Evolutionary conservation across 169 alveolate genomes (phyloP), one percentile per base, ranked within the genome.

Genomic region (Pseudocohnilembus persalinus): DNA sequence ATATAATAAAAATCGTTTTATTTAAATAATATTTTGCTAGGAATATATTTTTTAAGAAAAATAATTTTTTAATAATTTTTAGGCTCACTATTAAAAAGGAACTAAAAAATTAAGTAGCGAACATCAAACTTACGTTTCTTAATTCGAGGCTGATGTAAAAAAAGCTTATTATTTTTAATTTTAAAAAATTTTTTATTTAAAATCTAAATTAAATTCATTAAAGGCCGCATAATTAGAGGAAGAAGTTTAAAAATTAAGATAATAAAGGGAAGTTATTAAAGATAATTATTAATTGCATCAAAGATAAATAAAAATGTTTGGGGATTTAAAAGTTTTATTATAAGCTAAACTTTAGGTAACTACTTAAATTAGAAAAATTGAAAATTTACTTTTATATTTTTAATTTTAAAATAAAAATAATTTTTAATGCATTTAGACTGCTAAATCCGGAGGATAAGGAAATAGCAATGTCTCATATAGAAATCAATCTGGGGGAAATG

Each of bases 211-310:
- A 64, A 26, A 15, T 26, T 27, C 6, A 79, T 0, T 49, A 24
- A 15, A 79, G 76, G 84, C 84, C 11, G 29, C 77, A 32, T 72
- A 75, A 79, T 81, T 86, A 65, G 90, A 86, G 29, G 86, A 86
- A 26, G 35, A 79, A 64, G 81, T 86, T 75, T 80, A 73, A 64
- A 73, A 79, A 16, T 72, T 86, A 11, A 86, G 83, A 76, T 28
- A 49, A 16, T 27, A 81, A 86, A 86, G 90, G 32, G 90, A 86
- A 81, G 1, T 29, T 6, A 83, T 86, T 28, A 86, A 81, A 77
- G 90, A 86, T 30, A 86, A 86, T 64, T 76, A 86, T 77, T 86
- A 86, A 72, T 87, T 87, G 1, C 68, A 81, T n/a, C 73, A 79
- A 20, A 86, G 90, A 86, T 34, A 86, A 81, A 77, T 77, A 78